A percentile compares a stretch with the other conserved stretches of the same genome.
These are phyloP conservation scores for Pseudonitzschia pungens DNA, from an alignment of 108 stramenopile genomes.

Conservation along the genomic window DNA sequence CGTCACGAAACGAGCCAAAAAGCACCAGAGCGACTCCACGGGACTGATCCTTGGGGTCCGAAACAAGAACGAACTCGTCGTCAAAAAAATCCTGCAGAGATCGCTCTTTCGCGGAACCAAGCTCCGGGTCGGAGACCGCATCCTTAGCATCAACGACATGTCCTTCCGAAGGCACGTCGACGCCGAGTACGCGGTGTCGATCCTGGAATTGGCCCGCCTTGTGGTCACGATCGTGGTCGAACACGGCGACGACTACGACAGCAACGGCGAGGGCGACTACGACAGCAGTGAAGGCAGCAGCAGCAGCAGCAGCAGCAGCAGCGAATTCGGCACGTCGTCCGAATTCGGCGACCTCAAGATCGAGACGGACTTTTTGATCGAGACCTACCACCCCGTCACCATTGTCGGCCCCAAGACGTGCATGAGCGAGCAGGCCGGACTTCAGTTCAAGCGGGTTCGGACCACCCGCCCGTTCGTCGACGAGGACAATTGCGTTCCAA, in stretches of 20 bases:
- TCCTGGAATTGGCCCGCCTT: conserved; percentile 20
- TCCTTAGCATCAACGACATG: conserved; percentile 38
- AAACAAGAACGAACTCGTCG: background rate
- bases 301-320: background rate
- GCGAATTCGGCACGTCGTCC: too few relatives aligned
- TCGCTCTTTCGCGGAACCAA: conserved; percentile 21
- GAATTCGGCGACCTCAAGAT: conserved; percentile 3
- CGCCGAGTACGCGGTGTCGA: conserved; percentile 19
- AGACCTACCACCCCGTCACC: conserved; percentile 15
- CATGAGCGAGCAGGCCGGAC: conserved; percentile 19
- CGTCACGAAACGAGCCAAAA: background rate
- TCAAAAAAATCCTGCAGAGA: conserved; percentile 13
- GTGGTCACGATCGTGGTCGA: conserved; percentile 7
- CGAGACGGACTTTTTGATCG: conserved; percentile 13
- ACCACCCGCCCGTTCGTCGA: background rate
- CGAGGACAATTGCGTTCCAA: background rate
- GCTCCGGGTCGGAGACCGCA: conserved; percentile 21
- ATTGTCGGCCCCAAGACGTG: conserved; percentile 28
- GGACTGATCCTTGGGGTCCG: background rate
- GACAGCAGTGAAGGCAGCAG: too few relatives aligned
- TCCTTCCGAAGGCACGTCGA: conserved; percentile 33
- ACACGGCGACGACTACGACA: background rate
- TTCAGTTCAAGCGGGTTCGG: conserved; percentile 8
- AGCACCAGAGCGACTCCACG: background rate
- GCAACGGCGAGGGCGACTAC: background rate